Evolutionary conservation across 257 asterid species (phyloP).

Genomic region (Ilex aquifolium): DNA sequence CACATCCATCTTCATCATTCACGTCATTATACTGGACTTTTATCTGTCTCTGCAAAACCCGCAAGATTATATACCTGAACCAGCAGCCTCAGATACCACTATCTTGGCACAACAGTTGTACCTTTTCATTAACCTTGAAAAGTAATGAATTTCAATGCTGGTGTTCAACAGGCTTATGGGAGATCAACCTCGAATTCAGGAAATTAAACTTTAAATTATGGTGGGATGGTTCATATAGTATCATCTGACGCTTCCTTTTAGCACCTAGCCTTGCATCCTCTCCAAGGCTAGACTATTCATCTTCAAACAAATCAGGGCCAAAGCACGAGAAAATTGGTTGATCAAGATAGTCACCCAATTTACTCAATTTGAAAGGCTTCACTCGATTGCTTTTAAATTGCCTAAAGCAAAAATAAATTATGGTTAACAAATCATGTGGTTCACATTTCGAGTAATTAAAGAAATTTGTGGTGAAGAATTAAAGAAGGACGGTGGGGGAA

Average conservation of each 20-base stretch:
- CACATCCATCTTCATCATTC: conserved; percentile 62
- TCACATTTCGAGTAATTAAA: no score
- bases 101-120: conserved; percentile 86
- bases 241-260: conserved; percentile 60
- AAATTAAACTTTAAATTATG: conserved; percentile 37
- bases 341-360: conserved; percentile 72
- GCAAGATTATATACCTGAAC: conserved; percentile 74
- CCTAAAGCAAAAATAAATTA: conserved; percentile 79
- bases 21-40: conserved; percentile 67
- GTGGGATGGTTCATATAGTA: conserved; percentile 36
- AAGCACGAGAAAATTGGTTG: conserved; percentile 88
- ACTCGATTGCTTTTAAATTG: conserved; percentile 74
- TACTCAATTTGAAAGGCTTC: conserved; percentile 77
- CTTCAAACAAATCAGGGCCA: conserved; percentile 87
- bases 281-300: conserved; percentile 61
- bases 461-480: no score
- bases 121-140: conserved; percentile 50
- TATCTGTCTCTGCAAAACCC: conserved; percentile 57
- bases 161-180: conserved; percentile 41
- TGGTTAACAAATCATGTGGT: conserved; percentile 62
- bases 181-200: conserved; percentile 29
- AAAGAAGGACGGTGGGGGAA: no score
- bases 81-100: conserved; percentile 99
- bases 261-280: conserved; percentile 67
- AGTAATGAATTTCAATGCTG: conserved; percentile 24